Conservation (phyloP, 306 rosid genomes). For the Lathyrus sativus region DNA sequence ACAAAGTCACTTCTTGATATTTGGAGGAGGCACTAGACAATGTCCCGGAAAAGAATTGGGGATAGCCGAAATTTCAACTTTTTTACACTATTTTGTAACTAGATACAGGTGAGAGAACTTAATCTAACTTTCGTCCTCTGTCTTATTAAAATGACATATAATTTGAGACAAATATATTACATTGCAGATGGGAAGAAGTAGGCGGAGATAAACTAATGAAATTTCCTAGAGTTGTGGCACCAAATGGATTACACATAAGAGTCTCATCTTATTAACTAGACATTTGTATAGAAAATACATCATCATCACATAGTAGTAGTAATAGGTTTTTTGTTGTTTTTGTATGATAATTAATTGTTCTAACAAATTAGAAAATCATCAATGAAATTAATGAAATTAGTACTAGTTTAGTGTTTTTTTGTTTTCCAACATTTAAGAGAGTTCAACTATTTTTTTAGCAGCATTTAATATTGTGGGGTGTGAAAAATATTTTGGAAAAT, state of each 20-base stretch:
- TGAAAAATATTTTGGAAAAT: conserved; percentile 13
- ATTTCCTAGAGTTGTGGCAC: conserved; percentile 97
- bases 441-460: conserved; percentile 1
- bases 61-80: conserved; percentile 87
- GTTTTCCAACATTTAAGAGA: neutral
- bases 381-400: conserved; percentile 47
- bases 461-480: conserved; percentile 17
- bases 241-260: conserved; percentile 91
- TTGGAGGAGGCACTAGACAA: conserved; percentile 95
- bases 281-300: conserved; percentile 16
- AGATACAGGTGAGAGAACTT: conserved; percentile 71
- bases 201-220: conserved; percentile 93
- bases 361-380: conserved; percentile 52
- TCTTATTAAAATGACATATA: no score
- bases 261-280: conserved; percentile 62
- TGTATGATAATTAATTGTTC: conserved; percentile 40
- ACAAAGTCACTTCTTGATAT: conserved; percentile 67
- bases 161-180: no score
- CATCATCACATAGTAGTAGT: conserved; percentile 31
- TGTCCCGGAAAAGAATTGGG: conserved; percentile 97
- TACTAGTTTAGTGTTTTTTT: neutral
- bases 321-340: conserved; percentile 1
- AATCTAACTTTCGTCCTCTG: no score
- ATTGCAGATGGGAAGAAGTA: conserved; percentile 95
- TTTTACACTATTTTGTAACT: conserved; percentile 89